phyloP scores from a whole-genome alignment of 257 asterid genomes.

The Penstemon eatonii region DNA sequence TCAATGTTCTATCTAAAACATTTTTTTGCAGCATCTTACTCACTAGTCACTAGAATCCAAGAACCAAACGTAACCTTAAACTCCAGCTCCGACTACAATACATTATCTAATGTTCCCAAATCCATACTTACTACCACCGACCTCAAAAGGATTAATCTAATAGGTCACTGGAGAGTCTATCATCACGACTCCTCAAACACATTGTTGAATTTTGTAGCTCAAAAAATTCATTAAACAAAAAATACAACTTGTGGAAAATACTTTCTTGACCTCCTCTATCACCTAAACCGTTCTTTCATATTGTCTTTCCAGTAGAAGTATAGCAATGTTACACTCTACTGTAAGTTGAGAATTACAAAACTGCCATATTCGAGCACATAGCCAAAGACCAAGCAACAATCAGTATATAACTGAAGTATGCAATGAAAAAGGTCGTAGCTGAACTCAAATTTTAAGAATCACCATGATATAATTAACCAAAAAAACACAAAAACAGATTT shows the following conservation, averaged over 20 bases:
- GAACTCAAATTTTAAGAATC: neutral
- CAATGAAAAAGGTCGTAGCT: neutral
- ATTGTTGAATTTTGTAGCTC: neutral
- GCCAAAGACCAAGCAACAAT: constrained; percentile 6
- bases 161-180: constrained; percentile 1
- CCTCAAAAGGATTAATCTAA: neutral
- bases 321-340: neutral
- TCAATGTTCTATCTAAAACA: no score
- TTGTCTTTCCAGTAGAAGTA: neutral
- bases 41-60: no score
- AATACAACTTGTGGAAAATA: neutral
- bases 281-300: neutral
- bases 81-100: no score
- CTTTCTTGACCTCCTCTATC: neutral
- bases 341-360: constrained; percentile 12
- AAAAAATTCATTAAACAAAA: neutral
- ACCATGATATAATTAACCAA: constrained; percentile 17
- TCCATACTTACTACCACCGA: no score
- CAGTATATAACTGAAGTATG: neutral
- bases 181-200: neutral
- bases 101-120: no score
- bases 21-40: no score
- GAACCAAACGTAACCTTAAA: no score
- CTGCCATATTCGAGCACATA: neutral
- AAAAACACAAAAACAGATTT: neutral